Percentiles rank a stretch among this genome's conserved stretches.
Evolutionary conservation across 805 yeast species (phyloP).

Genomic region (Candida arabinofermentans): DNA sequence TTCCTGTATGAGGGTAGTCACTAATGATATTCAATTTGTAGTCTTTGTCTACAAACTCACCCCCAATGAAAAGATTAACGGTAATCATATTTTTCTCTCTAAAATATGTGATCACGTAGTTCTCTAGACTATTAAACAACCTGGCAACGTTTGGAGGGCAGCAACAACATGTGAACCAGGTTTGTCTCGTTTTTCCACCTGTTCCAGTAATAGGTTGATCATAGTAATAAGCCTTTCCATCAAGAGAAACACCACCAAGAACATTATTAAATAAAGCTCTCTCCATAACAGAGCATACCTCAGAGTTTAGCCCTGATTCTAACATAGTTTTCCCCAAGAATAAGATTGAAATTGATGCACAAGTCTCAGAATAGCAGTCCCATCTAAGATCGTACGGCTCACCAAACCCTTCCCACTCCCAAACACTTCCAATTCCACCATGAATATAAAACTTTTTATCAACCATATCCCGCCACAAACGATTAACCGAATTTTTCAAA

Average conservation of each 20-base stretch:
- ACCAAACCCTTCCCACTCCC: slow-evolving; percentile 27
- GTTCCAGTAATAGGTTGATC: slow-evolving; percentile 20
- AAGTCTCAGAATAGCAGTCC: slow-evolving; percentile 25
- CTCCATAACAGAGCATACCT: slow-evolving; percentile 19
- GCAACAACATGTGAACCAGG: slow-evolving; percentile 22
- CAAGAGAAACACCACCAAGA: slow-evolving; percentile 24
- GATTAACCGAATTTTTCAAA: slow-evolving; percentile 10
- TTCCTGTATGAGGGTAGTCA: slow-evolving; percentile 14
- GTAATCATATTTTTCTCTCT: slow-evolving; percentile 5
- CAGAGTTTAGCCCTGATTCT: slow-evolving; percentile 7
- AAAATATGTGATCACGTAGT: slow-evolving; percentile 8
- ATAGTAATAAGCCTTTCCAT: slow-evolving; percentile 21
- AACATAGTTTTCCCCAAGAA: slow-evolving; percentile 19
- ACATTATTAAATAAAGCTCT: slow-evolving; percentile 22
- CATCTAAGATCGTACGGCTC: slow-evolving; percentile 19
- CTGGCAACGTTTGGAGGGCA: slow-evolving; percentile 29
- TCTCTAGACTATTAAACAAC: slow-evolving; percentile 20
- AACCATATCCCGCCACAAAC: slow-evolving; percentile 19
- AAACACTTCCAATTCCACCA: slow-evolving; percentile 25
- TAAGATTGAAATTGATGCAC: slow-evolving; percentile 24
- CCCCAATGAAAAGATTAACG: slow-evolving; percentile 16
- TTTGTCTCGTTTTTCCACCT: slow-evolving; percentile 11
- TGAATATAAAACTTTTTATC: slow-evolving; percentile 20
- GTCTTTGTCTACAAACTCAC: slow-evolving; percentile 1
- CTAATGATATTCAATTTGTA: slow-evolving; percentile 6